Conservation (phyloP, 805 yeast genomes). For the Kregervanrija pseudodelftensis region DNA sequence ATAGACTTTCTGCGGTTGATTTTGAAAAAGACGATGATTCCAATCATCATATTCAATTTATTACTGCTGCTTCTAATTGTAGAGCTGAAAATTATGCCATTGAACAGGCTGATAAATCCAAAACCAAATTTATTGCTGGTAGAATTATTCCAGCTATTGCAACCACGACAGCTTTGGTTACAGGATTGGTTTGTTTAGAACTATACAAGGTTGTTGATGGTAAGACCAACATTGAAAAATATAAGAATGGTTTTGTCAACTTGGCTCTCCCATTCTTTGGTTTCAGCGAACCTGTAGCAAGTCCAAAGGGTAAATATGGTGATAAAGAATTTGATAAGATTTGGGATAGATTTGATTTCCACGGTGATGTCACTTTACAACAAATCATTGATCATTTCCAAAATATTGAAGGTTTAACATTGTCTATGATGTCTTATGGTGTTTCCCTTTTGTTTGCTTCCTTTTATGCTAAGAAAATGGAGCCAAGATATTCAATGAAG, state of each 20-base stretch:
- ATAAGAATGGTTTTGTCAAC: conserved; percentile 87
- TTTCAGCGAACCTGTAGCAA: conserved; percentile 90
- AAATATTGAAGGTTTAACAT: conserved; percentile 74
- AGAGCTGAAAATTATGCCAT: conserved; percentile 89
- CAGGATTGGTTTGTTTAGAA: conserved; percentile 91
- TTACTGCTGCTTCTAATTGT: conserved; percentile 91
- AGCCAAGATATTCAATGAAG: conserved; percentile 63
- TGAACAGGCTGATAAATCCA: conserved; percentile 80
- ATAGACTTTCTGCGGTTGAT: conserved; percentile 80
- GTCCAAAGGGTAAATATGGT: conserved; percentile 77
- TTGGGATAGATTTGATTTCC: conserved; percentile 89
- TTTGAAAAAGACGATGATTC: conserved; percentile 98
- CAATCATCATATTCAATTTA: conserved; percentile 94
- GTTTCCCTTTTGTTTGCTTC: conserved; percentile 87
- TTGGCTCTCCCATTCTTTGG: conserved; percentile 94
- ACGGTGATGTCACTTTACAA: conserved; percentile 57
- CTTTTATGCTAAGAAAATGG: conserved; percentile 84
- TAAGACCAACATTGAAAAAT: conserved; percentile 69
- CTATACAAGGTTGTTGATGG: conserved; percentile 81
- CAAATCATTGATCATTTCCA: conserved; percentile 44
- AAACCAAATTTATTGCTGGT: conserved; percentile 97
- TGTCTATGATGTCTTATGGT: conserved; percentile 88
- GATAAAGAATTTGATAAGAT: conserved; percentile 74
- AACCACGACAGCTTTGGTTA: conserved; percentile 95
- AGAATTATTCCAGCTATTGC: conserved; percentile 98